Conservation (phyloP, 2,329 filamentous ascomycete genomes). For the Coniella lustricola region DNA sequence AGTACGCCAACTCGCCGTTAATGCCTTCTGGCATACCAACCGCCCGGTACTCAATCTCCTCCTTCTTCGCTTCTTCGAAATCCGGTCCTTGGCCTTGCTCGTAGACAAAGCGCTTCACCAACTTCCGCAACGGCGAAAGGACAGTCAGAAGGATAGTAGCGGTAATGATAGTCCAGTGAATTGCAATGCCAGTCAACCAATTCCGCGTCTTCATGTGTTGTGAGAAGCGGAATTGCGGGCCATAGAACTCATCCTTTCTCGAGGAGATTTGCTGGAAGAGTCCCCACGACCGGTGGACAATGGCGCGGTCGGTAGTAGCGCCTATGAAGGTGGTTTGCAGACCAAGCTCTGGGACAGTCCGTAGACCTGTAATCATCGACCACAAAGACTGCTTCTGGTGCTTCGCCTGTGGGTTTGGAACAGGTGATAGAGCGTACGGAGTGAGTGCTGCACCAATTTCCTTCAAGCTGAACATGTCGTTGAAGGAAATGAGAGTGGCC, state of each 20-base stretch:
- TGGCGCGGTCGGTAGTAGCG: constrained; percentile 41
- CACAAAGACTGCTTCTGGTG: constrained; percentile 30
- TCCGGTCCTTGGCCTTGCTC: constrained; percentile 50
- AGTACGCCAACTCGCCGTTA: constrained; percentile 43
- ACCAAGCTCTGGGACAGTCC: constrained; percentile 44
- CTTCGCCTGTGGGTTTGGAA: constrained; percentile 34
- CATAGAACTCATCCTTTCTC: constrained; percentile 44
- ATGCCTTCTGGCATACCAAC: constrained; percentile 53
- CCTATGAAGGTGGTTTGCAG: constrained; percentile 47
- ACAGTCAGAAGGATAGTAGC: constrained; percentile 37
- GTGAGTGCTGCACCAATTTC: constrained; percentile 37
- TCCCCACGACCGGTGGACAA: constrained; percentile 58
- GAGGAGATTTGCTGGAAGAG: constrained; percentile 41
- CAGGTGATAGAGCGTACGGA: constrained; percentile 53
- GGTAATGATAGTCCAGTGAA: constrained; percentile 43
- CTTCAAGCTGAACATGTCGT: constrained; percentile 44
- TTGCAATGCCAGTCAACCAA: constrained; percentile 40
- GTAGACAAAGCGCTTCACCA: constrained; percentile 37
- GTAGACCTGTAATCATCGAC: constrained; percentile 43
- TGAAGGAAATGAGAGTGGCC: constrained; percentile 54
- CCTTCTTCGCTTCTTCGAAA: constrained; percentile 46
- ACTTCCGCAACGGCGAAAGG: constrained; percentile 36
- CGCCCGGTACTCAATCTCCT: constrained; percentile 57
- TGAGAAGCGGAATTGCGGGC: constrained; percentile 51
- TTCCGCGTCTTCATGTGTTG: constrained; percentile 48